Percentiles rank a stretch among this genome's conserved stretches.
Conservation (phyloP, 2,329 filamentous ascomycete species). For the Cladosporium phlei region DNA sequence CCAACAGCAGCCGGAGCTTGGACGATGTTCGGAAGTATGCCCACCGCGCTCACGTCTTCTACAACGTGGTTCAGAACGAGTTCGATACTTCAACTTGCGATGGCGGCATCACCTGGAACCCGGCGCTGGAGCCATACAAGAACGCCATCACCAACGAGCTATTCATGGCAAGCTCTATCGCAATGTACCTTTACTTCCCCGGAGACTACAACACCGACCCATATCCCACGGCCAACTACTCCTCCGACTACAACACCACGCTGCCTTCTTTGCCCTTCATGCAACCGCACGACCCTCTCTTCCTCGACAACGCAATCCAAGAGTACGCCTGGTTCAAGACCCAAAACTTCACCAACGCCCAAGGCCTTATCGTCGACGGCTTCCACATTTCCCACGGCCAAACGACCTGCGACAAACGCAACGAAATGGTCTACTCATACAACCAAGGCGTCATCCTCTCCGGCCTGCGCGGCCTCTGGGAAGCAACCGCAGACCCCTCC, state of each 20-base stretch:
- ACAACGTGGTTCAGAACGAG: conserved; percentile 71
- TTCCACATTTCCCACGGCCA: conserved; percentile 71
- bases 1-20: conserved; percentile 45
- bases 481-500: conserved; percentile 63
- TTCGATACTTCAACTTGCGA: conserved; percentile 79
- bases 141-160: conserved; percentile 96
- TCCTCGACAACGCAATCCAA: conserved; percentile 68
- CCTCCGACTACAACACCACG: conserved; percentile 32
- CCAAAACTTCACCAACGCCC: conserved; percentile 73
- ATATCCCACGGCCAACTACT: conserved; percentile 32
- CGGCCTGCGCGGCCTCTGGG: conserved; percentile 75
- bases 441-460: conserved; percentile 90
- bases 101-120: conserved; percentile 91
- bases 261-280: conserved; percentile 39
- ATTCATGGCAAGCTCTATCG: conserved; percentile 76
- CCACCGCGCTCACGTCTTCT: conserved; percentile 80
- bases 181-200: conserved; percentile 88
- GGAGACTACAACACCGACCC: conserved; percentile 63
- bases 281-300: conserved; percentile 38
- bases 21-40: conserved; percentile 73
- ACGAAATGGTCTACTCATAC: conserved; percentile 91
- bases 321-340: conserved; percentile 75
- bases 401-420: conserved; percentile 62
- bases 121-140: conserved; percentile 76
- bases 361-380: conserved; percentile 78